Evolutionary conservation across 2,329 filamentous ascomycete genomes (phyloP).

Genomic region (Ophiostoma sp.): DNA sequence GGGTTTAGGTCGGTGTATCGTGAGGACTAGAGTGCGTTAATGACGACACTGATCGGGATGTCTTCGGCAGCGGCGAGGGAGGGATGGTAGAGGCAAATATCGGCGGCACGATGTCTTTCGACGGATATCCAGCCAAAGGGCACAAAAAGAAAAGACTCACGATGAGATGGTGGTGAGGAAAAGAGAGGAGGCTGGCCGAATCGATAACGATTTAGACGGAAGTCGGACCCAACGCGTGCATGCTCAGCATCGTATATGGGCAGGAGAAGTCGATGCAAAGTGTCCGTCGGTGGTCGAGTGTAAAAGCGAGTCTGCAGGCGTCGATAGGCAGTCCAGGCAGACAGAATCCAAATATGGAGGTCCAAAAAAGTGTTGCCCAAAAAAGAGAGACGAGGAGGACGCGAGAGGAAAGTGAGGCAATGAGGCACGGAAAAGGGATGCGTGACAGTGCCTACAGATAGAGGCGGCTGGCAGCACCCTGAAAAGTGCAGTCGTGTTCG

Average conservation of each 20-base stretch:
- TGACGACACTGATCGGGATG: not conserved
- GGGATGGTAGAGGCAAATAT: not conserved
- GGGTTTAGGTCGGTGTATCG: slow-evolving; percentile 7
- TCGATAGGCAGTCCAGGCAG: slow-evolving; percentile 2
- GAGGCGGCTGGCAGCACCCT: slow-evolving; percentile 13
- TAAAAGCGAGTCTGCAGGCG: not conserved
- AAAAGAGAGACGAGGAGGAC: not conserved
- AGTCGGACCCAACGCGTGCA: slow-evolving; percentile 15
- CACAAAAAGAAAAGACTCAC: not conserved
- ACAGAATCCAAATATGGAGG: not conserved
- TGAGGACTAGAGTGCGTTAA: slow-evolving; percentile 6
- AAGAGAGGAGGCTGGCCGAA: not conserved
- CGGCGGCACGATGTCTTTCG: not conserved
- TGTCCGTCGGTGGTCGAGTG: not conserved
- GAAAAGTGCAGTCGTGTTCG: slow-evolving; percentile 3
- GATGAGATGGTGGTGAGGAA: not conserved
- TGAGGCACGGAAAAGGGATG: slow-evolving; percentile 17
- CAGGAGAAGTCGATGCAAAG: not conserved
- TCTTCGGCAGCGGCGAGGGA: not conserved
- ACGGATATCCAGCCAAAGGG: not conserved
- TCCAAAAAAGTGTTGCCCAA: not conserved
- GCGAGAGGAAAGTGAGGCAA: slow-evolving; percentile 3
- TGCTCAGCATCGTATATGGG: slow-evolving; percentile 17
- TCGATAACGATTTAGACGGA: slow-evolving; percentile 12
- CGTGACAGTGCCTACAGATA: not conserved